These are phyloP conservation scores for Aspergillus diversus DNA, from an alignment of 495 filamentous ascomycete genomes.

Conservation along the genomic window DNA sequence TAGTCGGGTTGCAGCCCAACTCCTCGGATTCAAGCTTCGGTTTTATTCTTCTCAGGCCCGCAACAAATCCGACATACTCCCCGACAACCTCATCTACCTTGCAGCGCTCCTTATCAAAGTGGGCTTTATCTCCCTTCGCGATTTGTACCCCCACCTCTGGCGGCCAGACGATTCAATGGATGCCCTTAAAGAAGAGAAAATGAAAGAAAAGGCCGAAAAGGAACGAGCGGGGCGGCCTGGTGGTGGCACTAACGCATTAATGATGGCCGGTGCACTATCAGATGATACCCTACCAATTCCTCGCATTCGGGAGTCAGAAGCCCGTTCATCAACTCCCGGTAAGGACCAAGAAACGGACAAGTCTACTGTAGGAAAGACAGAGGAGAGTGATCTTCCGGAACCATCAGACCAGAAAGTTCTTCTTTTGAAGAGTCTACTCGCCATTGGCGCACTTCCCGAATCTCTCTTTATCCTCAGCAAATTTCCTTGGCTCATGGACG, in stretches of 20 bases:
- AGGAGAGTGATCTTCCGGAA: slow-evolving; percentile 69
- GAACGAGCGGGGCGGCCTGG: slow-evolving; percentile 66
- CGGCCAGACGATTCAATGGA: slow-evolving; percentile 84
- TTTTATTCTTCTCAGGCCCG: slow-evolving; percentile 84
- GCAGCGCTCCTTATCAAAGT: slow-evolving; percentile 93
- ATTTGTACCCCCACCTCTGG: slow-evolving; percentile 92
- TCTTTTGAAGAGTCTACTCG: slow-evolving; percentile 81
- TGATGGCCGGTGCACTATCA: slow-evolving; percentile 82
- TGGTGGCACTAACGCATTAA: slow-evolving; percentile 78
- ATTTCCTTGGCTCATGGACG: slow-evolving; percentile 88
- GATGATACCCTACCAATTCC: slow-evolving; percentile 73
- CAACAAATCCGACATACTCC: slow-evolving; percentile 68
- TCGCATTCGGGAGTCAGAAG: slow-evolving; percentile 47
- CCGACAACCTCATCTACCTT: slow-evolving; percentile 89
- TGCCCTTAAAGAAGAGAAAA: slow-evolving; percentile 61
- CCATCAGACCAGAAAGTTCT: slow-evolving; percentile 88
- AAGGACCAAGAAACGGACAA: slow-evolving; percentile 57
- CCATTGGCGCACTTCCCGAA: slow-evolving; percentile 91
- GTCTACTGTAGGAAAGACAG: slow-evolving; percentile 47
- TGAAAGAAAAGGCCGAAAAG: slow-evolving; percentile 79
- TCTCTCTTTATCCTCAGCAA: slow-evolving; percentile 89
- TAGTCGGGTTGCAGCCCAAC: slow-evolving; percentile 87
- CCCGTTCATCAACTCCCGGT: slow-evolving; percentile 47
- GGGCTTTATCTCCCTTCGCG: slow-evolving; percentile 92
- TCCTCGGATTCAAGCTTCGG: slow-evolving; percentile 95